Evolutionary conservation across 176 grass and related monocot genomes (phyloP).

Genomic region (Musa itinerans): DNA sequence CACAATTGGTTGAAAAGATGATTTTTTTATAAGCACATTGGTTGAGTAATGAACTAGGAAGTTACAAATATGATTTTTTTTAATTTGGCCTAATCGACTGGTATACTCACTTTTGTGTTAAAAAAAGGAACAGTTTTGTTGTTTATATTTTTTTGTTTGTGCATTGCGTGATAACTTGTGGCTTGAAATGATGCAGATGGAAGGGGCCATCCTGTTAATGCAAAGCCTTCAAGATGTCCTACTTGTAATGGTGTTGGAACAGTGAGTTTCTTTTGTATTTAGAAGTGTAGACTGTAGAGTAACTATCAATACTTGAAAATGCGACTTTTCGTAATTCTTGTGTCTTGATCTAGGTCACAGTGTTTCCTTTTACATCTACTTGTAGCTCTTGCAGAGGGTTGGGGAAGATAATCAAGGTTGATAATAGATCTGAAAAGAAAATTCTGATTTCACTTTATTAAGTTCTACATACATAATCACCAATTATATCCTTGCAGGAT

Average conservation of each 20-base stretch:
- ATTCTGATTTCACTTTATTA: not conserved
- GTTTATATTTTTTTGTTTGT: not conserved
- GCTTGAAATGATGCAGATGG: conserved; percentile 55
- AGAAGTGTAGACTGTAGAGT: not conserved
- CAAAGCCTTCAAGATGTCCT: conserved; percentile 66
- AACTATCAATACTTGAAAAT: not conserved
- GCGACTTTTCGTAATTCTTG: conserved; percentile 1
- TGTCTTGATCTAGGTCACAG: conserved; percentile 44
- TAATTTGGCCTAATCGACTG: not conserved
- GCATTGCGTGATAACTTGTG: conserved; percentile 16
- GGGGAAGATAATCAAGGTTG: conserved; percentile 85
- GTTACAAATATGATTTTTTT: not conserved
- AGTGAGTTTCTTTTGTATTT: conserved; percentile 32
- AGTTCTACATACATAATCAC: not conserved
- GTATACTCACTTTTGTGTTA: too few species aligned
- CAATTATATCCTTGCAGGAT: conserved; percentile 39
- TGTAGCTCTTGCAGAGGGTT: conserved; percentile 73
- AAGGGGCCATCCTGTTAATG: conserved; percentile 60
- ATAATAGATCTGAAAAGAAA: conserved; percentile 17
- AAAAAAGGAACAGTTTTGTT: too few species aligned
- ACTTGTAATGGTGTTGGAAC: conserved; percentile 71
- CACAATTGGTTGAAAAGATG: not conserved
- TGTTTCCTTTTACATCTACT: conserved; percentile 72
- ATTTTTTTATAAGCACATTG: not conserved
- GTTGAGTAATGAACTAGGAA: not conserved